Evolutionary conservation across 2,329 filamentous ascomycete genomes (phyloP).

Genomic region (Botrytis squamosa): DNA sequence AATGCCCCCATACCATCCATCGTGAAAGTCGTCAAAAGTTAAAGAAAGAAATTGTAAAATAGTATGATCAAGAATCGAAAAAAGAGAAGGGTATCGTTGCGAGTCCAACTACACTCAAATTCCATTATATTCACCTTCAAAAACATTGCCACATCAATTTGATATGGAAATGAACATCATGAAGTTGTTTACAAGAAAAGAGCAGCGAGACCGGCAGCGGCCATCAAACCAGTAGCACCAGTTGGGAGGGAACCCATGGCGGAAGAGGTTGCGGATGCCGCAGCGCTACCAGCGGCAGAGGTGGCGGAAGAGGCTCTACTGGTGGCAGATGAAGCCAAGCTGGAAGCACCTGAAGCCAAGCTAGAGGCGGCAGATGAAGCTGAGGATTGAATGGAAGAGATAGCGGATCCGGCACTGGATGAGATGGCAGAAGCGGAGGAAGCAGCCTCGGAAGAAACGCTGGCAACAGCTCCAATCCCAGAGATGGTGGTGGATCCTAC

Average conservation of each 20-base stretch:
- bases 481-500: constrained; percentile 30
- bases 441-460: constrained; percentile 26
- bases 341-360: constrained; percentile 24
- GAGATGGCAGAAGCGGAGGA: constrained; percentile 28
- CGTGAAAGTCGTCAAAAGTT: constrained; percentile 18
- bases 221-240: constrained; percentile 34
- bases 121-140: constrained; percentile 21
- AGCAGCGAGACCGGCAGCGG: constrained; percentile 37
- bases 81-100: constrained; percentile 32
- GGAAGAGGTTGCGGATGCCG: constrained; percentile 6
- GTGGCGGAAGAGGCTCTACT: constrained; percentile 18
- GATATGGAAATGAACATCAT: constrained; percentile 4
- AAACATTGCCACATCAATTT: constrained; percentile 22
- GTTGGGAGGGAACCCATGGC: constrained; percentile 17
- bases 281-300: constrained; percentile 23
- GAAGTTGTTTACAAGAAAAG: constrained; percentile 35
- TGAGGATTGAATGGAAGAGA: constrained; percentile 26
- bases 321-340: constrained; percentile 16
- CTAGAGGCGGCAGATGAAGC: constrained; percentile 26
- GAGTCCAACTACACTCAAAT: constrained; percentile 14
- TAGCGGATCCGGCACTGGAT: constrained; percentile 29
- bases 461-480: constrained; percentile 21
- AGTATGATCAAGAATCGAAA: constrained; percentile 27
- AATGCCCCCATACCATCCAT: constrained; percentile 12
- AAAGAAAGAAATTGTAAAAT: constrained; percentile 17